Evolutionary conservation across 1,284 basidiomycete genomes (phyloP).

Genomic region (Ceratobasidium sp.): DNA sequence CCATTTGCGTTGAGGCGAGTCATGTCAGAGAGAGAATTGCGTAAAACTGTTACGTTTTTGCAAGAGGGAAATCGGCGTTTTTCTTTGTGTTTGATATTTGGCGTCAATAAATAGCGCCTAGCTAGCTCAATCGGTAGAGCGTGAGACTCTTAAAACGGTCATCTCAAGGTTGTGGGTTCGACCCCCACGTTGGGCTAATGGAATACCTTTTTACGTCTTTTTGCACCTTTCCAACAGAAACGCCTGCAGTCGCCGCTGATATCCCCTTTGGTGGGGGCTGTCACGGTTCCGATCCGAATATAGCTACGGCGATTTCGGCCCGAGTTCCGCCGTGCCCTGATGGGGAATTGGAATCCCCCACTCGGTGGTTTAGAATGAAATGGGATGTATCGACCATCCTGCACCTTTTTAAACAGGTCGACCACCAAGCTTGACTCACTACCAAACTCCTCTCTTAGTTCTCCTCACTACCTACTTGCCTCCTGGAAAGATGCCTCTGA

Average conservation of each 20-base stretch:
- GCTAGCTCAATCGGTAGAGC: slow-evolving; percentile 40
- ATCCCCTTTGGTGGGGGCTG: no score
- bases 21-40: not conserved
- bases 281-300: no score
- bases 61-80: not conserved
- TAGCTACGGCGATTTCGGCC: no score
- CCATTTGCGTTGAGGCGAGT: not conserved
- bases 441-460: no score
- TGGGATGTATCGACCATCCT: no score
- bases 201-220: not conserved
- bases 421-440: no score
- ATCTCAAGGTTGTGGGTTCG: slow-evolving; percentile 33
- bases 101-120: not conserved
- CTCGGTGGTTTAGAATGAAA: no score
- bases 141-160: slow-evolving; percentile 36
- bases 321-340: no score
- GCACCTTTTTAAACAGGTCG: no score
- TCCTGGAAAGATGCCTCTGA: slow-evolving; percentile 29
- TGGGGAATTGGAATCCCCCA: no score
- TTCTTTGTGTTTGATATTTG: not conserved
- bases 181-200: slow-evolving; percentile 25
- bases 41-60: not conserved
- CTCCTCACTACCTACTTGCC: not conserved
- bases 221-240: not conserved
- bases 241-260: no score